These are phyloP conservation scores for Mycena epipterygia DNA, from an alignment of 768 basidiomycete genomes.

Conservation along the genomic window DNA sequence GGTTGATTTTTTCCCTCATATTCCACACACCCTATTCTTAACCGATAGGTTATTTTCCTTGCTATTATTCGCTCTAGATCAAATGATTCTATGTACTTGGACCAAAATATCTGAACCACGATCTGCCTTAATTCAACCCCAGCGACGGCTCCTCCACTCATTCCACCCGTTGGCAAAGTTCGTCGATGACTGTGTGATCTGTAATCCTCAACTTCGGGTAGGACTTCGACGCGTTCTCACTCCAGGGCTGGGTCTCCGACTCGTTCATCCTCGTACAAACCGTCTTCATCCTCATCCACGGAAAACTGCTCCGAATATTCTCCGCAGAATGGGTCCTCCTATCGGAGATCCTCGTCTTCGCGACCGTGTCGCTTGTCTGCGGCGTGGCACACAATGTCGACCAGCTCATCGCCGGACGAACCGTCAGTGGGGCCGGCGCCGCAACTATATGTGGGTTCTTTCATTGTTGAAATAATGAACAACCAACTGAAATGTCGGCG, in stretches of 20 bases:
- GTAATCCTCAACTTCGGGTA: neutral
- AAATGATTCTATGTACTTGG: neutral
- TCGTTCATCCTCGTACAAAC: constrained; percentile 42
- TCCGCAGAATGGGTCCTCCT: constrained; percentile 47
- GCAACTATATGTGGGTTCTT: constrained; percentile 42
- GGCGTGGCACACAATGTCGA: constrained; percentile 46
- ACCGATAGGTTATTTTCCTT: neutral
- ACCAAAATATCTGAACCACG: neutral
- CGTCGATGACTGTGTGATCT: neutral
- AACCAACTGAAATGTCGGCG: neutral
- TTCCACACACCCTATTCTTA: too few species aligned
- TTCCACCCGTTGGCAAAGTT: neutral
- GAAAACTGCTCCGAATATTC: constrained; percentile 46
- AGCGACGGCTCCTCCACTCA: constrained; percentile 5
- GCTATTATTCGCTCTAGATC: neutral
- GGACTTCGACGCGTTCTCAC: constrained; percentile 9
- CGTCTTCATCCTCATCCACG: constrained; percentile 44
- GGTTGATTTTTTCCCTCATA: too few species aligned
- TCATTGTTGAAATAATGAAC: neutral
- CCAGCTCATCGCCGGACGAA: constrained; percentile 54
- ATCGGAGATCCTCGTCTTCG: constrained; percentile 47
- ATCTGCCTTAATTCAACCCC: neutral
- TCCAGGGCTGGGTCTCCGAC: constrained; percentile 22
- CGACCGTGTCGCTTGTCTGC: constrained; percentile 57
- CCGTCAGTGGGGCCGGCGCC: constrained; percentile 57